These are phyloP conservation scores for Calonectria montana DNA, from an alignment of 2,329 filamentous ascomycete species.

Conservation along the genomic window DNA sequence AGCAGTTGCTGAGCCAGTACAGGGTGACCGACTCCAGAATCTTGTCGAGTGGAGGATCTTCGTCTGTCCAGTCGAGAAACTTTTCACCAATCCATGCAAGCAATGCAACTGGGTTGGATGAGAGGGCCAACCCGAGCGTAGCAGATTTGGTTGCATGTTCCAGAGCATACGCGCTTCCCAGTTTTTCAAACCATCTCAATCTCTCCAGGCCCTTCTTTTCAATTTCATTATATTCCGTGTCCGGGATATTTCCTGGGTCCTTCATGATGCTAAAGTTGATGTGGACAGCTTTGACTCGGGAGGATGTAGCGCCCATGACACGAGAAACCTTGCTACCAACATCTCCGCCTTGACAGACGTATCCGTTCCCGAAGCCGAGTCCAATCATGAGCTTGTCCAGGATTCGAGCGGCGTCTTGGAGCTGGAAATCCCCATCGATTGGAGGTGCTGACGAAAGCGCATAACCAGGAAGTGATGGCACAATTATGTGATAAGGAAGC, in stretches of 20 bases:
- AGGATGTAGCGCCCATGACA: not conserved
- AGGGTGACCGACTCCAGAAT: not conserved
- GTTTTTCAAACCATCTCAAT: not conserved
- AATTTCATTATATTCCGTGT: not conserved
- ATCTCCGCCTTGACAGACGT: not conserved
- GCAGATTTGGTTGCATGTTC: not conserved
- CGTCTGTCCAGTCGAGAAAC: constrained; percentile 3
- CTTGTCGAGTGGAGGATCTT: not conserved
- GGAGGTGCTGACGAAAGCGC: not conserved
- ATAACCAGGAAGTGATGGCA: constrained; percentile 3
- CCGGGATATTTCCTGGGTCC: not conserved
- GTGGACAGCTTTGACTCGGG: not conserved
- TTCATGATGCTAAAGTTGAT: not conserved
- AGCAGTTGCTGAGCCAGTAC: not conserved
- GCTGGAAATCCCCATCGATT: not conserved
- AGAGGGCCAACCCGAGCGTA: not conserved
- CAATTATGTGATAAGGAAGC: not conserved
- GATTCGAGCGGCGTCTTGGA: not conserved
- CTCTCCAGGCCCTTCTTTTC: not conserved
- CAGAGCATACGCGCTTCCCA: not conserved
- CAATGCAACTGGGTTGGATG: not conserved
- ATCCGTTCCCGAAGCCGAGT: not conserved
- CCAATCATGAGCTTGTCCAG: not conserved
- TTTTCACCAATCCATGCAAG: not conserved
- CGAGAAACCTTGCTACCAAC: not conserved